phyloP scores from a whole-genome alignment of 495 filamentous ascomycete genomes.

The Aspergillus asperescens region DNA sequence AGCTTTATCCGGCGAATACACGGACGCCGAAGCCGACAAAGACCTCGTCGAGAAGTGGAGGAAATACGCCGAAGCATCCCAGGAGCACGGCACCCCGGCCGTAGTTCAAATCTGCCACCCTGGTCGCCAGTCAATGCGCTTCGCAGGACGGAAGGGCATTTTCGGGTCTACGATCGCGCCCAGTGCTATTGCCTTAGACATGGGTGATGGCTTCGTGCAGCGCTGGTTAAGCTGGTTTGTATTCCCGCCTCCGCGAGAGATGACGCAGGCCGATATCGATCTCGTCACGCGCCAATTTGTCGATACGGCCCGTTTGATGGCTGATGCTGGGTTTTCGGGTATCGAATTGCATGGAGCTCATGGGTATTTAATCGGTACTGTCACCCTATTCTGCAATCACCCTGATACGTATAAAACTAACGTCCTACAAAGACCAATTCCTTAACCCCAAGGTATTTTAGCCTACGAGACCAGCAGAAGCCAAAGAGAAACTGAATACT shows the following conservation, averaged over 20 bases:
- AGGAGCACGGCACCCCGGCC: slow-evolving; percentile 43
- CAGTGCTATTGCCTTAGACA: slow-evolving; percentile 37
- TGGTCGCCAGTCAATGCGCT: slow-evolving; percentile 48
- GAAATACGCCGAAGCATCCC: slow-evolving; percentile 42
- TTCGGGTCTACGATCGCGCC: slow-evolving; percentile 45
- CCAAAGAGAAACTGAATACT: not conserved
- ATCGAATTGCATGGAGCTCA: slow-evolving; percentile 56
- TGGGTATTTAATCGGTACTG: slow-evolving; percentile 52
- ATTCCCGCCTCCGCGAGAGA: slow-evolving; percentile 43
- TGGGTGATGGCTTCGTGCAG: slow-evolving; percentile 36
- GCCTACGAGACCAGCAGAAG: not conserved
- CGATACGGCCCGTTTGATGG: slow-evolving; percentile 41
- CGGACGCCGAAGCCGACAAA: slow-evolving; percentile 23
- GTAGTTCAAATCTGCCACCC: slow-evolving; percentile 57
- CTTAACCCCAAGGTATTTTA: slow-evolving; percentile 33
- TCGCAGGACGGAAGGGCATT: slow-evolving; percentile 41
- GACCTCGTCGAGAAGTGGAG: slow-evolving; percentile 37
- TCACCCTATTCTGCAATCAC: slow-evolving; percentile 10
- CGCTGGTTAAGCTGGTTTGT: slow-evolving; percentile 28
- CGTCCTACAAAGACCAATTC: slow-evolving; percentile 35
- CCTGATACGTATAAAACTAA: too few species aligned
- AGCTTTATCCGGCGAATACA: slow-evolving; percentile 35
- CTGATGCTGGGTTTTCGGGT: slow-evolving; percentile 50
- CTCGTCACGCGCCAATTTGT: slow-evolving; percentile 43
- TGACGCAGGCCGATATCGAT: slow-evolving; percentile 48